These are phyloP conservation scores for Xylaria arbuscula DNA, from an alignment of 2,329 filamentous ascomycete species.

Conservation along the genomic window DNA sequence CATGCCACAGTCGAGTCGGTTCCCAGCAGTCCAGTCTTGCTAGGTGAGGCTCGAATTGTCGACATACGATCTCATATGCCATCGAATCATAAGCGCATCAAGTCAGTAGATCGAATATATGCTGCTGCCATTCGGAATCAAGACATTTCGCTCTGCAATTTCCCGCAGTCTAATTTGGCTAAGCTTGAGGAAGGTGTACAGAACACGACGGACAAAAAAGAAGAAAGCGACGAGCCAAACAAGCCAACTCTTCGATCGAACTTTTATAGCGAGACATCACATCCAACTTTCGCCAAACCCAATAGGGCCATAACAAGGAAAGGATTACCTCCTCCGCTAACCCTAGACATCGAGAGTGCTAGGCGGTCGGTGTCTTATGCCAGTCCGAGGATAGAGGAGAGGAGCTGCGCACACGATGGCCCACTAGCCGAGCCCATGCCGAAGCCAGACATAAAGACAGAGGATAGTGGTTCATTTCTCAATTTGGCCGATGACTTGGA, in stretches of 20 bases:
- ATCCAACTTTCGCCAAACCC: conserved; percentile 40
- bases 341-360: conserved; percentile 34
- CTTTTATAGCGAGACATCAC: conserved; percentile 38
- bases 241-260: conserved; percentile 39
- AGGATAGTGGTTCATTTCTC: conserved; percentile 37
- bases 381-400: conserved; percentile 41
- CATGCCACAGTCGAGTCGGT: conserved; percentile 40
- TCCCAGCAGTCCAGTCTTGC: conserved; percentile 44
- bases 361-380: conserved; percentile 36
- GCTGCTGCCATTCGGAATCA: conserved; percentile 42
- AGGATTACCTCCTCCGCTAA: conserved; percentile 43
- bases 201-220: background rate
- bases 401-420: conserved; percentile 41
- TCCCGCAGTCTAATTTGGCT: conserved; percentile 25
- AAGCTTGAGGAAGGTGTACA: conserved; percentile 12
- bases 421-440: conserved; percentile 45
- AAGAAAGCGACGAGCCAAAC: conserved; percentile 20
- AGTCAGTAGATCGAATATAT: conserved; percentile 46
- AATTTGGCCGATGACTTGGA: conserved; percentile 35
- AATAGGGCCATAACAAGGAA: conserved; percentile 43
- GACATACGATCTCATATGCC: conserved; percentile 42
- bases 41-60: conserved; percentile 46
- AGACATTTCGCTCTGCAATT: conserved; percentile 44
- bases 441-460: conserved; percentile 55
- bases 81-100: conserved; percentile 39